Conservation (phyloP, 768 basidiomycete genomes). For the Panaeolus papilionaceus region DNA sequence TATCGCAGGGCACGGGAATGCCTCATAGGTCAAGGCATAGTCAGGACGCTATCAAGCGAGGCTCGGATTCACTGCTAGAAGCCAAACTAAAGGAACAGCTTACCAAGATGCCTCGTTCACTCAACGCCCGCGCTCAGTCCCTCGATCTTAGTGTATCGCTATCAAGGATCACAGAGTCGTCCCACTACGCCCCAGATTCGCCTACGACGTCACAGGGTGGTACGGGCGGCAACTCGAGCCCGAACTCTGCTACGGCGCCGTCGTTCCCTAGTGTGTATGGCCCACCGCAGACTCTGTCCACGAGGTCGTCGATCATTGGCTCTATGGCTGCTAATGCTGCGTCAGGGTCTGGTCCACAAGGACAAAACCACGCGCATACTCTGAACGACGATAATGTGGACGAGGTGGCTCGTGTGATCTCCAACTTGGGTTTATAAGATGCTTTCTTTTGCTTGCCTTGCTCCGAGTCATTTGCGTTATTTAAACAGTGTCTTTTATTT, state of each 20-base stretch:
- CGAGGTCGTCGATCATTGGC: slow-evolving; percentile 31
- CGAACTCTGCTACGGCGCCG: slow-evolving; percentile 78
- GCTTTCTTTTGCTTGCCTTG: slow-evolving; percentile 32
- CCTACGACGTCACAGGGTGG: slow-evolving; percentile 81
- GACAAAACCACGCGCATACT: slow-evolving; percentile 19
- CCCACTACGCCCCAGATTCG: slow-evolving; percentile 74
- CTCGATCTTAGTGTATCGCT: slow-evolving; percentile 88
- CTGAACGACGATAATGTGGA: slow-evolving; percentile 67
- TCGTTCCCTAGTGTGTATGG: slow-evolving; percentile 89
- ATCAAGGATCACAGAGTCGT: slow-evolving; percentile 78
- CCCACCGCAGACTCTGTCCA: slow-evolving; percentile 49
- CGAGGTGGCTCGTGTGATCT: slow-evolving; percentile 80
- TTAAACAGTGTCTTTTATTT: slow-evolving; percentile 31
- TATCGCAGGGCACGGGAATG: slow-evolving; percentile 67
- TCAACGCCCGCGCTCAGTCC: slow-evolving; percentile 88
- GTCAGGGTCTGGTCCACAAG: slow-evolving; percentile 3
- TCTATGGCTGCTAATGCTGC: slow-evolving; percentile 18
- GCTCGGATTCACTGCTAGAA: slow-evolving; percentile 84
- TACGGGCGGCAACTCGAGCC: slow-evolving; percentile 78
- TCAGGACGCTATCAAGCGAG: slow-evolving; percentile 81
- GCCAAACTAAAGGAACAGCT: slow-evolving; percentile 82
- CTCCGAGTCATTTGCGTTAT: slow-evolving; percentile 13
- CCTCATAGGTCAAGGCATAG: slow-evolving; percentile 69
- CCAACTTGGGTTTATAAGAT: slow-evolving; percentile 69
- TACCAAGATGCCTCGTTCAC: slow-evolving; percentile 73